Percentiles rank a stretch among this genome's conserved stretches.
Conservation (phyloP, 1,284 basidiomycete species). For the Ustilago curta region DNA sequence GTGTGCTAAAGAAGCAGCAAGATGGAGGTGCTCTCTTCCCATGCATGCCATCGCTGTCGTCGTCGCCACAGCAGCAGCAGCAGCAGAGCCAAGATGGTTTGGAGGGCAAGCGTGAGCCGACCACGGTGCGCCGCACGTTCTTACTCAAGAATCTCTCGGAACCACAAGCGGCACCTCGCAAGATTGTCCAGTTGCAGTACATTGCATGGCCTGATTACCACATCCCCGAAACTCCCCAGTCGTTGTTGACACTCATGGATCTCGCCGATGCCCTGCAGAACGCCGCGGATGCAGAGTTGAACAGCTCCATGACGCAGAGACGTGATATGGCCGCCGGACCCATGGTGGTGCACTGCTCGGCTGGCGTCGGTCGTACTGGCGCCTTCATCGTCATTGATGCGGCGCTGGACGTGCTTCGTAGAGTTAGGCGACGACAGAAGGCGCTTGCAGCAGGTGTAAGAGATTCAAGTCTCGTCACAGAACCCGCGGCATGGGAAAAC, state of each 20-base stretch:
- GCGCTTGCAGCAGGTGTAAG: neutral
- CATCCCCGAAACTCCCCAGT: conserved; percentile 60
- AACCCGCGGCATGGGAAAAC: conserved; percentile 39
- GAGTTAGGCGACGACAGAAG: conserved; percentile 36
- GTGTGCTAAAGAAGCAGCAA: conserved; percentile 13
- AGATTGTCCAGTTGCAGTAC: conserved; percentile 63
- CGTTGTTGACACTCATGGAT: conserved; percentile 57
- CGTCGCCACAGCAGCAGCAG: conserved; percentile 14
- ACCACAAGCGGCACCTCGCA: conserved; percentile 33
- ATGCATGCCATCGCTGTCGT: conserved; percentile 28
- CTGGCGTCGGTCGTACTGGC: conserved; percentile 66
- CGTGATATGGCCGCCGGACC: conserved; percentile 39
- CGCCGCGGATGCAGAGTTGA: conserved; percentile 42
- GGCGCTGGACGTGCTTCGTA: conserved; percentile 55
- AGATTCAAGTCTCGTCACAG: neutral
- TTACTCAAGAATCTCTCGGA: conserved; percentile 37
- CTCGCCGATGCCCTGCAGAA: conserved; percentile 53
- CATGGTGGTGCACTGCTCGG: conserved; percentile 68
- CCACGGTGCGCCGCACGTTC: conserved; percentile 56
- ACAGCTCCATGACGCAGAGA: conserved; percentile 3
- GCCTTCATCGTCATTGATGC: conserved; percentile 65
- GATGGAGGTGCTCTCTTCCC: conserved; percentile 52
- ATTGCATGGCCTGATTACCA: conserved; percentile 68
- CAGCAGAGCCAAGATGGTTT: conserved; percentile 5
- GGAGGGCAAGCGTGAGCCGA: conserved; percentile 18